Conservation (phyloP, 106 monocot genomes). For the Allium cepa region DNA sequence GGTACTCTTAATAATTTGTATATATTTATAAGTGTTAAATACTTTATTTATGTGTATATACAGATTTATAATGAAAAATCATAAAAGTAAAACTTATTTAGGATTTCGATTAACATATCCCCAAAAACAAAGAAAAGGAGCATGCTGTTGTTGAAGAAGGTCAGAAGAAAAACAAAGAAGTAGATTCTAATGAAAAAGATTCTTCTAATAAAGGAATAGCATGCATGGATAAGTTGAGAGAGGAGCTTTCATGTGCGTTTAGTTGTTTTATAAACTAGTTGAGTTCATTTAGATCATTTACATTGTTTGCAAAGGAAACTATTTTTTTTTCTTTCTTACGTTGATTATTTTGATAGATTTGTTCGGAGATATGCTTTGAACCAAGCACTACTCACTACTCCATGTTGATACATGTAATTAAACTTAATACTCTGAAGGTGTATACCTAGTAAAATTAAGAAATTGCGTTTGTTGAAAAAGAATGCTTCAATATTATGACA, state of each 20-base stretch:
- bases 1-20: too few species aligned
- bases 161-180: constrained; percentile 10
- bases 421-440: too few species aligned
- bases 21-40: too few species aligned
- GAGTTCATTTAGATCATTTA: neutral
- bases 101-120: too few species aligned
- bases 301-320: neutral
- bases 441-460: too few species aligned
- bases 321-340: neutral
- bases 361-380: constrained; percentile 27
- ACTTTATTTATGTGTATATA: too few species aligned
- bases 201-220: constrained; percentile 21
- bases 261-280: constrained; percentile 9
- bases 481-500: too few species aligned
- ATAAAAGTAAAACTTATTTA: too few species aligned
- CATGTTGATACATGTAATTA: constrained; percentile 20
- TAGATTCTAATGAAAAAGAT: constrained; percentile 9
- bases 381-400: constrained; percentile 24
- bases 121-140: constrained; percentile 8
- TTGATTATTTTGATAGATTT: constrained; percentile 7
- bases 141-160: constrained; percentile 6
- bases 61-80: too few species aligned
- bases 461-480: too few species aligned
- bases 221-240: constrained; percentile 69
- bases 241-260: constrained; percentile 93